Base-by-base conservation (phyloP, 352 stramenopile genomes). In the Phytophthora idaei region DNA sequence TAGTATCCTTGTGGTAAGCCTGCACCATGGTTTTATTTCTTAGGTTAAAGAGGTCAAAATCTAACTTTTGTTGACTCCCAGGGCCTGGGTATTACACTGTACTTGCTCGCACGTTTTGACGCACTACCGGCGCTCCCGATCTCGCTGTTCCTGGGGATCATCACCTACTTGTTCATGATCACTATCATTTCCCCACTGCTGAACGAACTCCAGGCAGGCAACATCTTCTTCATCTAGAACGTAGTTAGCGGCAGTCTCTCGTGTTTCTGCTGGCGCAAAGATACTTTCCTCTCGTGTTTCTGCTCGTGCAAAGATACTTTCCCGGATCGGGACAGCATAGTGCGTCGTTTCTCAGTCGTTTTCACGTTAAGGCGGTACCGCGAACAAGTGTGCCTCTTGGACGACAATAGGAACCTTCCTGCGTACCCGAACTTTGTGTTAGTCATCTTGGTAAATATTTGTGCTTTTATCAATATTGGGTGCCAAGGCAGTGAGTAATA, bases 61-160 rank as follows among this genome's bases (percentile, higher is more conserved):
- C 51, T 67, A 56, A 60, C 48, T 15, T 37, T 56, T 12, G 12
- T 55, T 45, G 58, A 42, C 34, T 32, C 4, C 14, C 55, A 92
- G 71, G 93, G 92, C 3, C 75, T 99, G 3, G 83, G 79, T 10
- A 74, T 80, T 42, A 99, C 97, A 5, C 85, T 99, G 42, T 83
- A 98, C 31, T 73, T 99, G 9, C 74, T 99, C 12, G 88, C 84
- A 25, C 79, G 98, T 12, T 97, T 97, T 64, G 86, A 98, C 27
- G 96, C 96, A 15, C 77, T 99, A 46, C 94, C 95, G 9, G 96
- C 97, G 8, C 76, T 99, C 14, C 97, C 97, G 1, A 98, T 99
- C 64, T 98, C 91, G 10, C 97, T 99, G 49, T 97, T 98, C 47
- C 69, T 93, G 7, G 77, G 87, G 28, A 85, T 93, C 65, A 41